Conservation (phyloP, 305 asterid species). For the Plantago lanceolata region DNA sequence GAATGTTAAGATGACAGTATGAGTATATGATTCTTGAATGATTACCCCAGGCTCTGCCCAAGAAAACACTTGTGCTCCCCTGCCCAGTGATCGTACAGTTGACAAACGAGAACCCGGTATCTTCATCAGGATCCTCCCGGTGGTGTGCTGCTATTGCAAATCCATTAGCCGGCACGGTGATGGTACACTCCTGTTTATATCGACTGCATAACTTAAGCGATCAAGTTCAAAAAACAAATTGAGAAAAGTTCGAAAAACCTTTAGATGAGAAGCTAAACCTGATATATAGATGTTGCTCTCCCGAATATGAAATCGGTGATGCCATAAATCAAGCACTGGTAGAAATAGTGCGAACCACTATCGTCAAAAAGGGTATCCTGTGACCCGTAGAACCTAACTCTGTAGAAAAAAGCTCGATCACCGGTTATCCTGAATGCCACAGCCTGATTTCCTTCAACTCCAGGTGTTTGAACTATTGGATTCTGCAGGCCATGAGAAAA, state of each 20-base stretch:
- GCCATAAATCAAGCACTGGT: slow-evolving; percentile 56
- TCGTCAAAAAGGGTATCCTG: slow-evolving; percentile 72
- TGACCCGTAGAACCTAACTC: slow-evolving; percentile 48
- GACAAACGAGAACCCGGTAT: slow-evolving; percentile 59
- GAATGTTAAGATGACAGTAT: slow-evolving; percentile 33
- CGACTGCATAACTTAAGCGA: background rate
- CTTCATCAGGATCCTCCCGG: slow-evolving; percentile 33
- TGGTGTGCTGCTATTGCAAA: slow-evolving; percentile 60
- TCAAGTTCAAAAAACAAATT: background rate
- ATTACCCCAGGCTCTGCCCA: slow-evolving; percentile 79
- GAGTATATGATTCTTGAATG: slow-evolving; percentile 47
- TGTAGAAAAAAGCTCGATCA: slow-evolving; percentile 50
- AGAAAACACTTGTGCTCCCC: slow-evolving; percentile 10
- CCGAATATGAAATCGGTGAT: slow-evolving; percentile 64
- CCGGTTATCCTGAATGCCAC: slow-evolving; percentile 55
- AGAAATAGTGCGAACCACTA: slow-evolving; percentile 43
- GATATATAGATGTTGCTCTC: slow-evolving; percentile 51
- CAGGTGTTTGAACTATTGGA: slow-evolving; percentile 26
- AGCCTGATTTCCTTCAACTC: slow-evolving; percentile 42
- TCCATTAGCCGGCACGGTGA: slow-evolving; percentile 36
- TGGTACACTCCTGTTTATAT: slow-evolving; percentile 35
- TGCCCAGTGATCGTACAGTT: slow-evolving; percentile 42
- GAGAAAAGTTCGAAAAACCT: background rate
- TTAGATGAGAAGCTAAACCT: slow-evolving; percentile 30
- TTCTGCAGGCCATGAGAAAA: slow-evolving; percentile 32